Base-by-base conservation (phyloP, 192 early-diverging fungal genomes). In the Coemansia sp. region DNA sequence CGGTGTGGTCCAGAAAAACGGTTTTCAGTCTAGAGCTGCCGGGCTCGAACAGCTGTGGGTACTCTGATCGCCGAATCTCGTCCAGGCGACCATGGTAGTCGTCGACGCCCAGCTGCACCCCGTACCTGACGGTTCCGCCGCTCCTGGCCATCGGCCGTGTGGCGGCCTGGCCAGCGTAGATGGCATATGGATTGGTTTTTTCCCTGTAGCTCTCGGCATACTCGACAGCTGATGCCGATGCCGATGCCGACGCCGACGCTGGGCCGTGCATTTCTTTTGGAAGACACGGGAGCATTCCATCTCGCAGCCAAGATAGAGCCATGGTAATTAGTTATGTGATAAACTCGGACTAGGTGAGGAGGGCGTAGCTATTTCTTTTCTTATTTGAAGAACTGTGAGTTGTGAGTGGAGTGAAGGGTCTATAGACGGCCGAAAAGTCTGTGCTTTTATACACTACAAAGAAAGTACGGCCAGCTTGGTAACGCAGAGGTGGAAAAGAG, bases 1-100 rank as follows among this genome's bases (percentile, higher is more conserved):
- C 88, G 4, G 86, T 73, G 63, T 90, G 87, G 55, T 89, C 88
- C 16, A 89, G 67, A 50, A 86, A 88, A 11, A 84, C 75, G 1
- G 73, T 68, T 54, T 57, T 72, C 67, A 85, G 78, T 69, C 66
- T 67, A 60, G 52, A 9, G 10, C 32, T 24, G 6, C 19, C 27
- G 5, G 66, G 55, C 18, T 65, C 59, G 27, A 60, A 78, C 25
- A 87, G 75, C 61, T 83, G 84, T 22, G 85, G 85, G 55, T 84
- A 86, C 62, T 87, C 84, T 53, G 71, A 71, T 29, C 46, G 56
- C 13, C 85, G 74, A 22, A 87, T 80, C 0, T 56, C 49, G 20
- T 85, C 82, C 24, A 87, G 67, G 14, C 51, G 60, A 25, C 69
- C 69, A 49, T 65, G 68, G 58, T 84, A 84, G 35, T 80, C 82